phyloP scores from a whole-genome alignment of 306 rosid genomes.

The Rosa multiflora region DNA sequence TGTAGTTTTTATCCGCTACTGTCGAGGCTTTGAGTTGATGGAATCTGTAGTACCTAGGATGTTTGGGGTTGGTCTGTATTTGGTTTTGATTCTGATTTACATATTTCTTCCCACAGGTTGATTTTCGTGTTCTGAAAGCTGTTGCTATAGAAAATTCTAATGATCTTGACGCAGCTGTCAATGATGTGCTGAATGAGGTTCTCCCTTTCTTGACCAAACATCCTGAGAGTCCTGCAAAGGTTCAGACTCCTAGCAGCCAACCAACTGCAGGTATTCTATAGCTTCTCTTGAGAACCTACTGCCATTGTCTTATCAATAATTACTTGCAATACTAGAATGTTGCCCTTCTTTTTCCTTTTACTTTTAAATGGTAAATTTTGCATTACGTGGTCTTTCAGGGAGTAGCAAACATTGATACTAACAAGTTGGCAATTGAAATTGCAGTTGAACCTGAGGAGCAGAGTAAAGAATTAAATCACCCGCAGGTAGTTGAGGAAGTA shows the following conservation, averaged over 20 bases:
- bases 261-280: conserved; percentile 13
- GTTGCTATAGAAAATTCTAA: conserved; percentile 78
- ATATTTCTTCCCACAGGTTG: conserved; percentile 39
- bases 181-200: conserved; percentile 55
- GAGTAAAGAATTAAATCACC: conserved; percentile 19
- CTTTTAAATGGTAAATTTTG: neutral
- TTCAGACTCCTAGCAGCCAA: conserved; percentile 13
- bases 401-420: neutral
- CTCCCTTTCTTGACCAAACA: conserved; percentile 45
- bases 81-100: neutral
- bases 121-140: conserved; percentile 71
- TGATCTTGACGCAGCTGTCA: conserved; percentile 71
- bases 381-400: neutral
- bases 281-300: neutral
- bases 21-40: neutral
- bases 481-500: conserved; percentile 21
- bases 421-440: conserved; percentile 24
- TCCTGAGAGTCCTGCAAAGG: conserved; percentile 17
- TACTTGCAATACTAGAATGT: neutral
- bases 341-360: neutral
- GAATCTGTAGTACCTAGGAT: neutral
- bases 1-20: neutral
- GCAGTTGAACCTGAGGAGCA: conserved; percentile 39
- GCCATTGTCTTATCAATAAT: neutral
- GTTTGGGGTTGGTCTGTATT: neutral